Base-by-base conservation (phyloP, 305 asterid species). In the Fraxinus sp. region DNA sequence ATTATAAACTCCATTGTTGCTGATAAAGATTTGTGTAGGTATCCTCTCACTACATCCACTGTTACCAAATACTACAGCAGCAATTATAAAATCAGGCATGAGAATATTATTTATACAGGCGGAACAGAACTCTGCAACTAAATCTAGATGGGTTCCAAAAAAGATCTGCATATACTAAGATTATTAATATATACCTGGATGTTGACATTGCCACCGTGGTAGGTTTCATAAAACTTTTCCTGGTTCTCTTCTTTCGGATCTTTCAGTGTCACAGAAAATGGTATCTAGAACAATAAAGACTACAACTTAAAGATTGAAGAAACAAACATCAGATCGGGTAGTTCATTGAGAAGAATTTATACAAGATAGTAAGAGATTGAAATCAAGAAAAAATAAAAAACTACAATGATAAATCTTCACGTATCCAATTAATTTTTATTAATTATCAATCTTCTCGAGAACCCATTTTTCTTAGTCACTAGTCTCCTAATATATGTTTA, bases 181-280 rank as follows among this genome's bases (percentile, higher is more conserved):
- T 78, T 36, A 81, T 22, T 28, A 82, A 79, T 37, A 18, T 68
- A 46, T 90, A 93, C 98, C 94, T 94, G 97, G 85, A 94, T 87
- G 89, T 90, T 93, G 83, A 93, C 88, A 87, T 92, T 86, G 76
- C 93, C 90, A 74, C 98, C 97, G 86, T 94, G 98, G 86, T 87
- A 94, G 87, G 98, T 94, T 89, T 93, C 98, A 84, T 93, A 91
- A 81, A 92, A 87, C 37, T 85, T 90, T 79, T 91, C 97, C 87
- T 76, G 77, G 81, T 88, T 84, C 78, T 90, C 86, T 81, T 87
- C 90, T 81, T 87, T 91, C 36, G 78, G 88, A 59, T 89, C 90
- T 89, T 90, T 93, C 87, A 92, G 86, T 59, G 83, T 81, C 83
- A 94, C 87, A 33, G 90, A 93, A 89, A 93, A 94, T 74, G 93